A percentile compares a stretch with the other conserved stretches of the same genome.
Conservation (phyloP, 352 stramenopile genomes). For the Phytopythium cucurbitacearum region DNA sequence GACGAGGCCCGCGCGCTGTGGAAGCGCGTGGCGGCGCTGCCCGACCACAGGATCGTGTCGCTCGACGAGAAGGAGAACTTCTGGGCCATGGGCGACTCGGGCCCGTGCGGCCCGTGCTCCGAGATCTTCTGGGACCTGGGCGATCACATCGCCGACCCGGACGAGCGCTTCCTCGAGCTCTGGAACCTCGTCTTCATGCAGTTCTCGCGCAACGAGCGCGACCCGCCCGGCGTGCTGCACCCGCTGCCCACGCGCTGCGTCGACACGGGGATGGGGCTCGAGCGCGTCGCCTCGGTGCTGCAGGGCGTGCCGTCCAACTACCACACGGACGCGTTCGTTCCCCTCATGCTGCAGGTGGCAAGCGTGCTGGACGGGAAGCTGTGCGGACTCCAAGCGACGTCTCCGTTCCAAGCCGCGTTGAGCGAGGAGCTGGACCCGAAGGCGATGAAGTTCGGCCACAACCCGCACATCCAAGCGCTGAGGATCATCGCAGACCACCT, state of each 20-base stretch:
- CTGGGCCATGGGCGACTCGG: constrained; percentile 95
- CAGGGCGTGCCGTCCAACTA: constrained; percentile 95
- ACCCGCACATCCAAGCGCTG: constrained; percentile 53
- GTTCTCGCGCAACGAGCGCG: constrained; percentile 89
- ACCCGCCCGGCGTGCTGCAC: constrained; percentile 47
- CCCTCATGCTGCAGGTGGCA: constrained; percentile 65
- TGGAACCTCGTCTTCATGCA: constrained; percentile 99
- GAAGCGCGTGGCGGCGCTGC: constrained; percentile 46
- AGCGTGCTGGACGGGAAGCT: constrained; percentile 36
- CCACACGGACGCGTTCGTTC: constrained; percentile 95
- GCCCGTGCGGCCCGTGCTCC: constrained; percentile 91
- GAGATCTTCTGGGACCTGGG: constrained; percentile 95
- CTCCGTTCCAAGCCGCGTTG: constrained; percentile 34
- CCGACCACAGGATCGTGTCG: constrained; percentile 41
- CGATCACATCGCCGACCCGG: constrained; percentile 74
- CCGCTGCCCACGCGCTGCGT: constrained; percentile 90
- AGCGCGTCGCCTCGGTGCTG: constrained; percentile 93
- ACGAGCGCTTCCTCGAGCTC: constrained; percentile 89
- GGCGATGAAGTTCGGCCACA: constrained; percentile 38
- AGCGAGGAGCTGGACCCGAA: constrained; percentile 39
- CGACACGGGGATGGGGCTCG: constrained; percentile 97
- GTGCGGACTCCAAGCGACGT: constrained; percentile 6
- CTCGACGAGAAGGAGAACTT: constrained; percentile 94
- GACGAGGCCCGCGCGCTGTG: constrained; percentile 54
- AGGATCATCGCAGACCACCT: constrained; percentile 96